phyloP scores from a whole-genome alignment of 1,284 basidiomycete genomes.

The Trichosporon sp. region DNA sequence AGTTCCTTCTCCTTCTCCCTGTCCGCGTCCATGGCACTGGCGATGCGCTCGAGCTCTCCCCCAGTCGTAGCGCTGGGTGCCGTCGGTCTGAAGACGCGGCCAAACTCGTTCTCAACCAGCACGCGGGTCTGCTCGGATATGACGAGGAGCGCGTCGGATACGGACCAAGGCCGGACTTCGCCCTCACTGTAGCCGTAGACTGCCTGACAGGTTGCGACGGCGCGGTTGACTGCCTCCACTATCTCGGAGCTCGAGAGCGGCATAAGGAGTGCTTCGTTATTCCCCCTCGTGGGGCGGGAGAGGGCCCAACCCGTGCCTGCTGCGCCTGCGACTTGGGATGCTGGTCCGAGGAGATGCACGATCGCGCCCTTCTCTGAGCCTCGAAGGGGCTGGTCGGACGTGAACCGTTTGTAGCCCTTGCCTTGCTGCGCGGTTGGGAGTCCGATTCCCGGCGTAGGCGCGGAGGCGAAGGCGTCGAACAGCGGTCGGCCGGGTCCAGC shows the following conservation, averaged over 20 bases:
- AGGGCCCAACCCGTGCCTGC: slow-evolving; percentile 27
- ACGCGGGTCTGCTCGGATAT: slow-evolving; percentile 44
- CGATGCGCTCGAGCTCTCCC: background rate
- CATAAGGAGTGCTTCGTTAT: background rate
- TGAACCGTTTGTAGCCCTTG: slow-evolving; percentile 40
- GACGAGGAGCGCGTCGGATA: slow-evolving; percentile 43
- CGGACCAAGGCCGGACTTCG: slow-evolving; percentile 41
- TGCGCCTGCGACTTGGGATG: slow-evolving; percentile 36
- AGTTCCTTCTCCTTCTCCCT: slow-evolving; percentile 14
- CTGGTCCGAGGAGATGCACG: slow-evolving; percentile 45
- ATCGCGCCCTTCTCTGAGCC: slow-evolving; percentile 36
- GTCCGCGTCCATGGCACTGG: slow-evolving; percentile 16
- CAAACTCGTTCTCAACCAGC: slow-evolving; percentile 48
- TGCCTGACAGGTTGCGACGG: background rate
- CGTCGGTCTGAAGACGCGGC: slow-evolving; percentile 41
- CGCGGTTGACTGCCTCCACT: background rate
- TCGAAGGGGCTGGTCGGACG: slow-evolving; percentile 38
- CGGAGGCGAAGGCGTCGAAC: slow-evolving; percentile 34
- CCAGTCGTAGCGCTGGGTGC: background rate
- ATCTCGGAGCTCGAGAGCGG: background rate
- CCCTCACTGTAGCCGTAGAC: slow-evolving; percentile 33
- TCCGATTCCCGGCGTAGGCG: background rate
- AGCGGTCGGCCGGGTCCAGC: slow-evolving; percentile 34
- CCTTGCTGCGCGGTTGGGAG: slow-evolving; percentile 26
- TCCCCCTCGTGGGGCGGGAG: background rate